phyloP scores from a whole-genome alignment of 257 asterid genomes.

The Galeopsis tetrahit region DNA sequence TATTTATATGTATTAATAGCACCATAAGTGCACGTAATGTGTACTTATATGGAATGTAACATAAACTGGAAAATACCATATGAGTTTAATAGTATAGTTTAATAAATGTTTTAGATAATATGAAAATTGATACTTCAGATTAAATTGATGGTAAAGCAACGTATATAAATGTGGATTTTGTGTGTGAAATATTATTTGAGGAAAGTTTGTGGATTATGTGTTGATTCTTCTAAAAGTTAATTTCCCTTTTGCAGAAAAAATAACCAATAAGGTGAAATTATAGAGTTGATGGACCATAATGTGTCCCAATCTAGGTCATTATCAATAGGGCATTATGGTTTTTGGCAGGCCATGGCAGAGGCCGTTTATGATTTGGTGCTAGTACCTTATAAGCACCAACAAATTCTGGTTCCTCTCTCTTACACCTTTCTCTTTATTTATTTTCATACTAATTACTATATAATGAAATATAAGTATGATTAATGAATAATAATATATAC shows the following conservation, averaged over 20 bases:
- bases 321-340: slow-evolving; percentile 41
- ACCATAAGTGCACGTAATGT: not conserved
- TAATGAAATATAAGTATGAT: too few relatives aligned
- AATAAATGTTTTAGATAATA: not conserved
- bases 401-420: slow-evolving; percentile 19
- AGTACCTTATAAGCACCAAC: slow-evolving; percentile 31
- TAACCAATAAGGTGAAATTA: slow-evolving; percentile 16
- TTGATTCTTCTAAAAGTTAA: not conserved
- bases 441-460: not conserved
- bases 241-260: slow-evolving; percentile 7
- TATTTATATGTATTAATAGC: not conserved
- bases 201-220: not conserved
- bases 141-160: not conserved
- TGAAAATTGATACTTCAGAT: too few relatives aligned
- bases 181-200: not conserved
- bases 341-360: slow-evolving; percentile 31
- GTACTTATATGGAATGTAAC: not conserved
- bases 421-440: slow-evolving; percentile 20
- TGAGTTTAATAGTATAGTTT: not conserved
- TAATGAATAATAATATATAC: too few relatives aligned
- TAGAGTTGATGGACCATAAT: slow-evolving; percentile 36
- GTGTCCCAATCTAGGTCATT: slow-evolving; percentile 44
- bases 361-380: slow-evolving; percentile 35
- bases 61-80: not conserved
- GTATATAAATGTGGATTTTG: not conserved